Conservation (phyloP, 805 yeast genomes). For the Metschnikowia rubicola region DNA sequence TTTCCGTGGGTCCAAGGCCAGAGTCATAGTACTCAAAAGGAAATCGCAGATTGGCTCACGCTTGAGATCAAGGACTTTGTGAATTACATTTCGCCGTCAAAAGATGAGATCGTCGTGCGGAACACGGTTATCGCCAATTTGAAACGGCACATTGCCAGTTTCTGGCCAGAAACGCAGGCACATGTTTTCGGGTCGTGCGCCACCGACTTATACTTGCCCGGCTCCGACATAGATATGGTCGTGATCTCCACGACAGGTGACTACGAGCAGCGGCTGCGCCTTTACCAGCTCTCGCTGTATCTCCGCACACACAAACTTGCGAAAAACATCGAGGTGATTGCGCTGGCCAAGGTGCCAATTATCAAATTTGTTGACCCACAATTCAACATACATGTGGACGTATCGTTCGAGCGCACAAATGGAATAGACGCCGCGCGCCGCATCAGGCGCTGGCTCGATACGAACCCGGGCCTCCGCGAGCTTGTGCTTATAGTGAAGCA, state of each 20-base stretch:
- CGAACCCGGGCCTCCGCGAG: slow-evolving; percentile 78
- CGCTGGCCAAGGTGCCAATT: slow-evolving; percentile 90
- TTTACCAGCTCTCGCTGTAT: slow-evolving; percentile 71
- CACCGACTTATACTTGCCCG: slow-evolving; percentile 88
- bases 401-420: slow-evolving; percentile 82
- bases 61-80: slow-evolving; percentile 83
- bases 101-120: slow-evolving; percentile 64
- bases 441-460: slow-evolving; percentile 69
- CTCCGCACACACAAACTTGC: slow-evolving; percentile 63
- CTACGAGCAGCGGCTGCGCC: slow-evolving; percentile 57
- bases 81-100: slow-evolving; percentile 80
- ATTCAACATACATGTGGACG: slow-evolving; percentile 74
- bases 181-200: slow-evolving; percentile 94
- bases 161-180: slow-evolving; percentile 79
- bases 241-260: slow-evolving; percentile 60
- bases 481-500: slow-evolving; percentile 80
- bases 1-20: slow-evolving; percentile 78
- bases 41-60: slow-evolving; percentile 83
- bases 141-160: slow-evolving; percentile 44
- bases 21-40: slow-evolving; percentile 73
- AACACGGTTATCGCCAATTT: slow-evolving; percentile 61
- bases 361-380: slow-evolving; percentile 79
- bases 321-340: slow-evolving; percentile 73
- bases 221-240: slow-evolving; percentile 94
- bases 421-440: slow-evolving; percentile 80